A percentile compares a stretch with the other conserved stretches of the same genome.
Evolutionary conservation across 2,329 filamentous ascomycete genomes (phyloP).

Genomic region (Tolypocladium paradoxum): DNA sequence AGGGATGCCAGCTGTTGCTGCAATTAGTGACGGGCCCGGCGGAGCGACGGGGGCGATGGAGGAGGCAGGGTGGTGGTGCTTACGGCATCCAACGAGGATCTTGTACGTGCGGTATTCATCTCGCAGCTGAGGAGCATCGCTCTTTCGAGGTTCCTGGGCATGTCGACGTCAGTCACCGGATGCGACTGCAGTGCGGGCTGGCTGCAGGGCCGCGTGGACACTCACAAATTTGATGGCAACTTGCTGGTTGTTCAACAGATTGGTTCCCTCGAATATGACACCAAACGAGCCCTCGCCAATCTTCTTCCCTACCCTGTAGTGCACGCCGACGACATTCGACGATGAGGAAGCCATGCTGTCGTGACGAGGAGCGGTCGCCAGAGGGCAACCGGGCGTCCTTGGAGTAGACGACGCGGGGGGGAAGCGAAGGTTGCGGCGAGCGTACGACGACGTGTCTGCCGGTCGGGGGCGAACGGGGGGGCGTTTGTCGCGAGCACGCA

Average conservation of each 20-base stretch:
- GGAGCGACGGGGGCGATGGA: neutral
- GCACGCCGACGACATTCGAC: conserved; percentile 95
- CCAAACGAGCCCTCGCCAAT: conserved; percentile 98
- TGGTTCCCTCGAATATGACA: conserved; percentile 98
- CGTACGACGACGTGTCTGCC: conserved; percentile 4
- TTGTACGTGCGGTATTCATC: conserved; percentile 99
- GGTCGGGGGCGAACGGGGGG: conserved; percentile 4
- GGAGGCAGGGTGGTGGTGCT: conserved; percentile 27
- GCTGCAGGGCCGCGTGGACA: conserved; percentile 13
- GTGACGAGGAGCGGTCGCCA: conserved; percentile 4
- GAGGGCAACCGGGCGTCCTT: neutral
- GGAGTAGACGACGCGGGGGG: neutral
- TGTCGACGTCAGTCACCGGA: neutral
- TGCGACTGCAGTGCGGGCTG: neutral
- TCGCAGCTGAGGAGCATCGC: conserved; percentile 91
- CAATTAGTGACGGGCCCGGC: conserved; percentile 9
- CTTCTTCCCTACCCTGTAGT: conserved; percentile 98
- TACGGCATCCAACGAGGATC: conserved; percentile 97
- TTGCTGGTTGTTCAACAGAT: conserved; percentile 97
- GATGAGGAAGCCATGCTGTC: conserved; percentile 70
- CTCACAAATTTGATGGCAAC: conserved; percentile 98
- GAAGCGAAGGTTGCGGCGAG: neutral
- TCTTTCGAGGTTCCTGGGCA: conserved; percentile 85
- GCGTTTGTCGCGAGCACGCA: conserved; percentile 2
- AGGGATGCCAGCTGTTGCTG: conserved; percentile 72